These are phyloP conservation scores for Sonneratia caseolaris DNA, from an alignment of 345 rosid species.

Conservation along the genomic window DNA sequence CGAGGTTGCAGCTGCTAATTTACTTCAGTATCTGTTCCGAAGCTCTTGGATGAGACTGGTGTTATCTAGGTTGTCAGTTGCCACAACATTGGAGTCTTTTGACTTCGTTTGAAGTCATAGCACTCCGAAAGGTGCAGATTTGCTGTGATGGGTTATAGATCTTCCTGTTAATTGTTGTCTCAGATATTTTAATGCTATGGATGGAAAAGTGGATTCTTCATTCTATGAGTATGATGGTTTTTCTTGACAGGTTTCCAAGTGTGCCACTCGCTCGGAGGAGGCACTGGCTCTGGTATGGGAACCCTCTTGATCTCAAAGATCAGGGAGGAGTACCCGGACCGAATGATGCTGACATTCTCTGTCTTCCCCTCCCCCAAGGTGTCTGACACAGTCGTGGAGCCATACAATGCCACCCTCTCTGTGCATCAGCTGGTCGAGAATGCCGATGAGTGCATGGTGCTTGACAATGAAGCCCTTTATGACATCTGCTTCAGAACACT, in stretches of 20 bases:
- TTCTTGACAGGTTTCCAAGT: constrained; percentile 71
- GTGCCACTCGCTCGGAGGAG: constrained; percentile 96
- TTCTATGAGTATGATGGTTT: neutral
- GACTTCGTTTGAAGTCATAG: no score
- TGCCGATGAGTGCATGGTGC: constrained; percentile 97
- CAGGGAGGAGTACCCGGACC: constrained; percentile 94
- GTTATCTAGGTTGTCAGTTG: no score
- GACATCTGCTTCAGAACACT: constrained; percentile 97
- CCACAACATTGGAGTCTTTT: neutral
- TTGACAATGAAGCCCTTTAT: constrained; percentile 93
- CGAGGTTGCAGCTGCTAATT: neutral
- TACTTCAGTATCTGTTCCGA: neutral
- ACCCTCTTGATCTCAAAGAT: constrained; percentile 86
- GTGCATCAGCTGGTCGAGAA: constrained; percentile 95
- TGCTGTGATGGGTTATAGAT: neutral
- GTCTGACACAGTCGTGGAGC: constrained; percentile 98
- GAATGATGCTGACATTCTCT: constrained; percentile 98
- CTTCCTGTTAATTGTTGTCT: neutral
- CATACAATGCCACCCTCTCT: constrained; percentile 93
- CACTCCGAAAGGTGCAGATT: neutral
- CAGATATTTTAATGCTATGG: neutral
- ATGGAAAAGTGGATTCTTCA: neutral
- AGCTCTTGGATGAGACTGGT: neutral
- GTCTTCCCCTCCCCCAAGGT: constrained; percentile 97
- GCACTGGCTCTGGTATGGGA: constrained; percentile 98